phyloP scores from a whole-genome alignment of 129 eudicot species.

The Apium graveolens region DNA sequence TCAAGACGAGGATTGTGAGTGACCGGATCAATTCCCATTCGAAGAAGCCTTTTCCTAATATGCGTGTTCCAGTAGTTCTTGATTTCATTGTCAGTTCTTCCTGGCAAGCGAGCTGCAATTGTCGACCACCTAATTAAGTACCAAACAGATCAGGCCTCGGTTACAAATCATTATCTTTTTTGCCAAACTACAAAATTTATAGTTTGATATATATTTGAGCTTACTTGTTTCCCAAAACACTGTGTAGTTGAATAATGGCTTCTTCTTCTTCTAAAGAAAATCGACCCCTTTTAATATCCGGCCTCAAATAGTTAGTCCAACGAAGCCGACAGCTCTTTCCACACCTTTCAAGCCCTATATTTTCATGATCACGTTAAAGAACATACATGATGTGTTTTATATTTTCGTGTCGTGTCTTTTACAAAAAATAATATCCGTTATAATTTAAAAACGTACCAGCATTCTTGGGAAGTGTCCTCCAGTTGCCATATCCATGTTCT shows the following conservation, averaged over 20 bases:
- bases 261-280: slow-evolving; percentile 81
- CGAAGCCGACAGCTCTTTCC: slow-evolving; percentile 87
- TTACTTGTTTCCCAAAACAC: slow-evolving; percentile 80
- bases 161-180: neutral
- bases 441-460: slow-evolving; percentile 34
- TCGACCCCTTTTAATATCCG: slow-evolving; percentile 77
- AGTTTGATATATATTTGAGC: neutral
- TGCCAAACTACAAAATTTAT: neutral
- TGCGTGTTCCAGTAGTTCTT: slow-evolving; percentile 87
- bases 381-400: no score
- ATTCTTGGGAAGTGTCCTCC: slow-evolving; percentile 30
- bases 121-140: slow-evolving; percentile 60
- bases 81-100: slow-evolving; percentile 83
- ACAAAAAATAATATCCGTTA: no score
- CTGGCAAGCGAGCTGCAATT: slow-evolving; percentile 77
- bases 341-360: slow-evolving; percentile 66
- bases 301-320: slow-evolving; percentile 84
- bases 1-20: slow-evolving; percentile 63
- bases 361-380: neutral
- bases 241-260: slow-evolving; percentile 67
- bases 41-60: slow-evolving; percentile 62
- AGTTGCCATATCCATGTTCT: slow-evolving; percentile 21
- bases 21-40: slow-evolving; percentile 84
- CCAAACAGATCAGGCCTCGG: neutral
- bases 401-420: no score